Base-by-base conservation (phyloP, 495 filamentous ascomycete genomes). In the Xylaria grammica region DNA sequence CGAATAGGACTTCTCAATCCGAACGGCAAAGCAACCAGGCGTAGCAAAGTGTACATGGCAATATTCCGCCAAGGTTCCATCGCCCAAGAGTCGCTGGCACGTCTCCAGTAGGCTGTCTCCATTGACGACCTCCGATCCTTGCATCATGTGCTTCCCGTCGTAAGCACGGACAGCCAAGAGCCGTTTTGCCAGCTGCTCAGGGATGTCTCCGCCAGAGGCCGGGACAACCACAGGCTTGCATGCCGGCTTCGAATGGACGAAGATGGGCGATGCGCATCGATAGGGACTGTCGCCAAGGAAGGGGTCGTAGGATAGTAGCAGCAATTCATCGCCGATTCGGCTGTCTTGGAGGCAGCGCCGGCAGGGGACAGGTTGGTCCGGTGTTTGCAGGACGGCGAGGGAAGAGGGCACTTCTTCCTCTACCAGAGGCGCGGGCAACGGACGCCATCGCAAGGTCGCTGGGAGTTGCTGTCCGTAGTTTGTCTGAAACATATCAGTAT, bases 241-340 rank as follows among this genome's bases (percentile, higher is more conserved):
- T 2, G 48, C 22, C 30, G 49, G 24, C 38, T 54, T 54, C 8
- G 60, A 45, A 19, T 62, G 60, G 20, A 62, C 38, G 49, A 30
- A 62, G 34, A 62, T 54, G 49, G 60, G 49, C 49, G 60, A 38
- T 15, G 60, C 49, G 45, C 40, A 34, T 44, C 45, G 60, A 36
- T 62, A 46, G 36, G 60, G 60, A 17, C 60, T 62, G 20, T 62
- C 45, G 60, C 60, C 60, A n/a, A 62, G 60, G 60, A 62, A 62
- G 36, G 60, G 60, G 49, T 62, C 49, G 49, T 62, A 62, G 1
- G 60, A 62, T 9, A 62, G n/a, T 4, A 62, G 60, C 45, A 62
- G 24, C 60, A 62, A 45, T 26, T 62, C 60, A 2, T 62, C 60
- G 27, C 60, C 60, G 10, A 54, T 36, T 13, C 4, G n/a, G 49